Evolutionary conservation across 441 rosid species (phyloP).

Genomic region (Bocquillonia castaneifolia): DNA sequence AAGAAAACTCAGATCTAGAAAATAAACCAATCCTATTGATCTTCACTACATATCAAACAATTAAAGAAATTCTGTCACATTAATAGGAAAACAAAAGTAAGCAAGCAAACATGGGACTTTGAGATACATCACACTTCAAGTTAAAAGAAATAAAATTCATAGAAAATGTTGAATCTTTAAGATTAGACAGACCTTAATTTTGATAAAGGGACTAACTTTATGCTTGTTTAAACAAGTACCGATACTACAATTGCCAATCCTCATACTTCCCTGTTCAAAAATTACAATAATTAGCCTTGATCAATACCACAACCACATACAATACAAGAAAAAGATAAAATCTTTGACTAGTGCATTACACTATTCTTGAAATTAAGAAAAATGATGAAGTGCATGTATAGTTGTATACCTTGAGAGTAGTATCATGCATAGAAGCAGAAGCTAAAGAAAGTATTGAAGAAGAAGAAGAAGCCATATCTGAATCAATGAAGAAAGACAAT

Average conservation of each 20-base stretch:
- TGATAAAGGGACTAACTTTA: slow-evolving; percentile 33
- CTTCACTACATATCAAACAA: background rate
- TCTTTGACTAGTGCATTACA: background rate
- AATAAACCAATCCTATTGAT: background rate
- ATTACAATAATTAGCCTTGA: slow-evolving; percentile 7
- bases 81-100: no score
- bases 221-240: slow-evolving; percentile 27
- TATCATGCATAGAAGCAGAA: slow-evolving; percentile 41
- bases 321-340: background rate
- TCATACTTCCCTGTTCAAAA: slow-evolving; percentile 47
- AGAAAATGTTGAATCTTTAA: background rate
- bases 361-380: no score
- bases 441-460: slow-evolving; percentile 58
- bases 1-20: background rate
- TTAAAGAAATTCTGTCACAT: background rate
- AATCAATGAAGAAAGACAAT: background rate
- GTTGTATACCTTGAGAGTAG: slow-evolving; percentile 48
- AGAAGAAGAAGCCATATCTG: slow-evolving; percentile 48
- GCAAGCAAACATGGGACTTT: no score
- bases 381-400: no score
- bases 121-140: no score
- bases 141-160: no score
- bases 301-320: slow-evolving; percentile 5
- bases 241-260: slow-evolving; percentile 43
- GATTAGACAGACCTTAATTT: slow-evolving; percentile 41